Evolutionary conservation across 768 basidiomycete genomes (phyloP).

Genomic region (Leccinum ochraceum): DNA sequence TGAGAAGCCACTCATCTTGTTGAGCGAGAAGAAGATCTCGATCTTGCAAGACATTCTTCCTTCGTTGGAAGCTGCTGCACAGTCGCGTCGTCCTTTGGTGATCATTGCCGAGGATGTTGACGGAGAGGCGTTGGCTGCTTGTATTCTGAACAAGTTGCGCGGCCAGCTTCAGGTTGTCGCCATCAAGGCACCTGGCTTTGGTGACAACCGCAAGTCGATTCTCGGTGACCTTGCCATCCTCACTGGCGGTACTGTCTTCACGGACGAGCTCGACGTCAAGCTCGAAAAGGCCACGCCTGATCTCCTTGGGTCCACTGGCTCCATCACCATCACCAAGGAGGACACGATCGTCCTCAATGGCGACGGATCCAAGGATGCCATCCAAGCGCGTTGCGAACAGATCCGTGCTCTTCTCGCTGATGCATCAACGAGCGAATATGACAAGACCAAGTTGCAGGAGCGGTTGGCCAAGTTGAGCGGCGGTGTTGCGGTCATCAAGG

Average conservation of each 20-base stretch:
- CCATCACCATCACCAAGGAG: constrained; percentile 95
- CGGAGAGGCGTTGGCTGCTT: constrained; percentile 96
- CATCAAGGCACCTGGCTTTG: constrained; percentile 97
- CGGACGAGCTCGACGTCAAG: constrained; percentile 95
- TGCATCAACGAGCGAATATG: constrained; percentile 86
- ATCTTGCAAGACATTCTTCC: constrained; percentile 94
- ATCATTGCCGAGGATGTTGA: constrained; percentile 99
- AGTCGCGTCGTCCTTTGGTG: constrained; percentile 85
- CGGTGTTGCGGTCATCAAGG: constrained; percentile 98
- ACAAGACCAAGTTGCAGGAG: constrained; percentile 94
- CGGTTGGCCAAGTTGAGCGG: constrained; percentile 94
- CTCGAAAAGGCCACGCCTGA: constrained; percentile 88
- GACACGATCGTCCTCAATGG: constrained; percentile 97
- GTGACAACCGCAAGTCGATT: constrained; percentile 98
- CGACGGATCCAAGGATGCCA: constrained; percentile 85
- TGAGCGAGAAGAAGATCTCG: constrained; percentile 98
- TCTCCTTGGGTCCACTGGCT: constrained; percentile 87
- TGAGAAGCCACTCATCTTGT: constrained; percentile 92
- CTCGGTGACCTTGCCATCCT: constrained; percentile 97
- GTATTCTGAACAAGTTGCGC: constrained; percentile 98
- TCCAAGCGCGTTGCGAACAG: constrained; percentile 94
- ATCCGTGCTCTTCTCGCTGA: constrained; percentile 84
- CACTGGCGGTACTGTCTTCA: constrained; percentile 97
- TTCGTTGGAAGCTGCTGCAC: constrained; percentile 77
- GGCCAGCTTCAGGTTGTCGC: constrained; percentile 94